Conservation (phyloP, 768 basidiomycete species). For the Macrolepiota albuminosa region DNA sequence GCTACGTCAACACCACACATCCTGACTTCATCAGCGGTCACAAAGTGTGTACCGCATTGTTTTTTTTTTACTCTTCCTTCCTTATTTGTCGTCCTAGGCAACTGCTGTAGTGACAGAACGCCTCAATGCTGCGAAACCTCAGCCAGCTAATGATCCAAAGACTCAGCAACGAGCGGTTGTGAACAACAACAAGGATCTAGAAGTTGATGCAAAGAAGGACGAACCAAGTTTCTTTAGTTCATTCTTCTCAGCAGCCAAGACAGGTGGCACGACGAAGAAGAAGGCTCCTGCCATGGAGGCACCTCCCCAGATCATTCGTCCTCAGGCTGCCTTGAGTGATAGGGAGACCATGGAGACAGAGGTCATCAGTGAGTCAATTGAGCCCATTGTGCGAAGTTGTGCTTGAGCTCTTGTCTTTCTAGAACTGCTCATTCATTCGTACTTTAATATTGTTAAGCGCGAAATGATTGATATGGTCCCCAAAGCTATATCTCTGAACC, state of each 20-base stretch:
- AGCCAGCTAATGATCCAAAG: slow-evolving; percentile 61
- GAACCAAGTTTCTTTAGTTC: slow-evolving; percentile 92
- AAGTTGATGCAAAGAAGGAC: slow-evolving; percentile 85
- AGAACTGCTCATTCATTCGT: slow-evolving; percentile 95
- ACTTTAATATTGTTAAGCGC: slow-evolving; percentile 97
- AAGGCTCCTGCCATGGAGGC: slow-evolving; percentile 48
- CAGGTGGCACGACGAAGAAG: slow-evolving; percentile 52
- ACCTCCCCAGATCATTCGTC: slow-evolving; percentile 84
- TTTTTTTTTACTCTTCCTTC: slow-evolving; percentile 1
- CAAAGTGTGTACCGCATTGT: slow-evolving; percentile 41
- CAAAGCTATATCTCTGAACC: slow-evolving; percentile 87
- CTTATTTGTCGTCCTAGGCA: slow-evolving; percentile 43
- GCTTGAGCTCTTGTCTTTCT: background rate
- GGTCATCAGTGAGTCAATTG: slow-evolving; percentile 74
- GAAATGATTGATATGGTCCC: slow-evolving; percentile 99
- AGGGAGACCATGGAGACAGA: slow-evolving; percentile 98
- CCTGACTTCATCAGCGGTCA: slow-evolving; percentile 98
- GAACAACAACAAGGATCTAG: slow-evolving; percentile 94
- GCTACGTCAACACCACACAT: slow-evolving; percentile 98
- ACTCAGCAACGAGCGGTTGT: slow-evolving; percentile 38
- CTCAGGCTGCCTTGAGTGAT: slow-evolving; percentile 87
- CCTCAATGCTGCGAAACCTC: slow-evolving; percentile 74
- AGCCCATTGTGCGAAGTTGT: background rate
- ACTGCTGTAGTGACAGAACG: slow-evolving; percentile 85
- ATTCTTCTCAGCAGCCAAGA: slow-evolving; percentile 79